Base-by-base conservation (phyloP, 2,329 filamentous ascomycete genomes). In the Aspergillus sp. region DNA sequence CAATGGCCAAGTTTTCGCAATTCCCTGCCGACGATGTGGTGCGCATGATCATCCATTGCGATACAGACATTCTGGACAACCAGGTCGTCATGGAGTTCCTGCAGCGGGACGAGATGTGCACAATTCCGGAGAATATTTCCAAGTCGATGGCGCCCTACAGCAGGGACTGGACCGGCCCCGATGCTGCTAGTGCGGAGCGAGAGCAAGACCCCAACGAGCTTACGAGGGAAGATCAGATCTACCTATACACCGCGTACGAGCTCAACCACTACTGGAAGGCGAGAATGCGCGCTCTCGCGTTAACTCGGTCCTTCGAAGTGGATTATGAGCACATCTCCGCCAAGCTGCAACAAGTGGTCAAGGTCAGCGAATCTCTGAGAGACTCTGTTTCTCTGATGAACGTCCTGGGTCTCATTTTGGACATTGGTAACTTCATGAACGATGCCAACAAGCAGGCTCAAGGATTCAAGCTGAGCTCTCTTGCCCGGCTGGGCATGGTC, bases 361-460 rank as follows among this genome's bases (percentile, higher is more conserved):
- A 82, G 30, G 92, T 96, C 8, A 94, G 93, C 4, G 94, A 98
- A 78, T 90, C 92, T 8, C 81, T 99, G 57, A 87, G 94, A 51
- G 92, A 96, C 73, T 97, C 93, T 1, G 92, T 96, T 25, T 90
- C 92, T 25, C 80, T 99, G 70, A 96, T 98, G 89, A 97, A 96
- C 66, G 92, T 99, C 50, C 86, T 99, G 59, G 93, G 94, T 61
- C 84, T 98, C 63, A 99, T 99, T 77, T 82, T 99, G 70, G 94
- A 97, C 76, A 96, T 99, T 72, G 95, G 95, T 77, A 99, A 99
- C 78, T 99, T 96, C 83, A 99, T 99, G 95, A 99, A 99, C 82
- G 95, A 98, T 74, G 90, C 93, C 58, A 98, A 97, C 80, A 99
- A 99, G 81, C 95, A 98, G 79, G 95, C 95, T 3, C 91, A 90